Percentiles rank a stretch among this genome's conserved stretches.
phyloP scores from a whole-genome alignment of 768 basidiomycete genomes.

The Serpula lacrymans region DNA sequence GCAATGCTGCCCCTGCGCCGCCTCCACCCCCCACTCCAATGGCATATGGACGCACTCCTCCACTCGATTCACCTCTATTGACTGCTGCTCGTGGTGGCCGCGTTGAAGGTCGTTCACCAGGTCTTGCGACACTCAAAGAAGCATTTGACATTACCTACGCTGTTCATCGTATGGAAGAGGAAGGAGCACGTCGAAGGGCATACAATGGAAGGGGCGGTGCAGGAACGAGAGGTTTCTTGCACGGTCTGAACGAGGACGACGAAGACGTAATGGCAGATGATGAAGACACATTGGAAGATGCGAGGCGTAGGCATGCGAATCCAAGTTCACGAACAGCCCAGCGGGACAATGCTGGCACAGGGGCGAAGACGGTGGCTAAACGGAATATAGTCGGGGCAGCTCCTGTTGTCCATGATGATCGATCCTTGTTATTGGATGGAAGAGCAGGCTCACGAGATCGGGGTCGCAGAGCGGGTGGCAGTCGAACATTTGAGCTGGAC shows the following conservation, averaged over 20 bases:
- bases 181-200: conserved; percentile 83
- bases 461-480: conserved; percentile 31
- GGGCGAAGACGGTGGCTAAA: conserved; percentile 9
- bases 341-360: conserved; percentile 1
- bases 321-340: background rate
- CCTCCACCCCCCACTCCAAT: conserved; percentile 66
- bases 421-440: conserved; percentile 46
- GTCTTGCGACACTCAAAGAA: conserved; percentile 90
- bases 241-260: conserved; percentile 91
- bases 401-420: conserved; percentile 16
- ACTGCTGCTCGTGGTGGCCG: conserved; percentile 73
- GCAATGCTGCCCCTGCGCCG: conserved; percentile 63
- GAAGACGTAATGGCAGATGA: conserved; percentile 49
- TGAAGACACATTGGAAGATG: conserved; percentile 55
- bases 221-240: conserved; percentile 73
- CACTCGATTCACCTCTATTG: conserved; percentile 88
- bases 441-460: conserved; percentile 70
- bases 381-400: conserved; percentile 9
- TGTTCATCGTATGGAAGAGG: conserved; percentile 99
- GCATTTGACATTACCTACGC: conserved; percentile 99
- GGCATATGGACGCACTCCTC: conserved; percentile 38
- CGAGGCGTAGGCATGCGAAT: conserved; percentile 26
- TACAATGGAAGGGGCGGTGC: conserved; percentile 78
- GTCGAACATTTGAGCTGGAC: conserved; percentile 74
- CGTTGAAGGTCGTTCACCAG: conserved; percentile 84